These are phyloP conservation scores for Zymoseptoria crescenta DNA, from an alignment of 2,329 filamentous ascomycete species.

Conservation along the genomic window DNA sequence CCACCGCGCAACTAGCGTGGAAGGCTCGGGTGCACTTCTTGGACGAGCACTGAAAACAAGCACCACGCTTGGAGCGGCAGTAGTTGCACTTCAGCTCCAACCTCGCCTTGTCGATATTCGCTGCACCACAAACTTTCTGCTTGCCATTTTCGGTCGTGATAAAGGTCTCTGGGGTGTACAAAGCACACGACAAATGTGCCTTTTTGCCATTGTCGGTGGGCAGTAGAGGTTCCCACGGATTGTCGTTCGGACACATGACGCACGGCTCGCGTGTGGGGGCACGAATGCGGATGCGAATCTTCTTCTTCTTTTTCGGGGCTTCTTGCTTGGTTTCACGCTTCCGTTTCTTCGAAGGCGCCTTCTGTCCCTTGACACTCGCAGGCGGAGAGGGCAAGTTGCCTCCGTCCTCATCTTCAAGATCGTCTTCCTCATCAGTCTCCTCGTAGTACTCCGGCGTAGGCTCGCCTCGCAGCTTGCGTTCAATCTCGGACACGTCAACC, in stretches of 20 bases:
- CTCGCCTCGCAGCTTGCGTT: constrained; percentile 86
- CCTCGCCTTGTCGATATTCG: constrained; percentile 76
- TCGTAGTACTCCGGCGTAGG: constrained; percentile 71
- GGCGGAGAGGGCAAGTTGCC: constrained; percentile 73
- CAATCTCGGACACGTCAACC: constrained; percentile 94
- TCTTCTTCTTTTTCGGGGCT: constrained; percentile 60
- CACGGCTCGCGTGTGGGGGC: constrained; percentile 69
- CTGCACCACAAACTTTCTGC: constrained; percentile 69
- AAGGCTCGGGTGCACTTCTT: constrained; percentile 92
- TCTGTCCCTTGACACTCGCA: constrained; percentile 63
- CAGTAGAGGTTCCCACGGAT: constrained; percentile 72
- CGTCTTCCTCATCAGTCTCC: constrained; percentile 63
- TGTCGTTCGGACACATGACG: constrained; percentile 84
- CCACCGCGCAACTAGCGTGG: constrained; percentile 87
- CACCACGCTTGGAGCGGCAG: constrained; percentile 89
- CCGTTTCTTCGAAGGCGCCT: constrained; percentile 55
- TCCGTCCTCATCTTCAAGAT: constrained; percentile 40
- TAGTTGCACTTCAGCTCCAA: constrained; percentile 90
- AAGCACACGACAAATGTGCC: constrained; percentile 80
- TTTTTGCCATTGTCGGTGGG: constrained; percentile 80
- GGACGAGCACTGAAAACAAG: constrained; percentile 91
- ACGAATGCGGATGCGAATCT: constrained; percentile 67
- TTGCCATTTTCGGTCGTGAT: constrained; percentile 62
- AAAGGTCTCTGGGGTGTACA: constrained; percentile 87
- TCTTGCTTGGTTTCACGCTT: constrained; percentile 51